Base-by-base conservation (phyloP, 2,329 filamentous ascomycete species). In the Phyllosticta citrichinensis region DNA sequence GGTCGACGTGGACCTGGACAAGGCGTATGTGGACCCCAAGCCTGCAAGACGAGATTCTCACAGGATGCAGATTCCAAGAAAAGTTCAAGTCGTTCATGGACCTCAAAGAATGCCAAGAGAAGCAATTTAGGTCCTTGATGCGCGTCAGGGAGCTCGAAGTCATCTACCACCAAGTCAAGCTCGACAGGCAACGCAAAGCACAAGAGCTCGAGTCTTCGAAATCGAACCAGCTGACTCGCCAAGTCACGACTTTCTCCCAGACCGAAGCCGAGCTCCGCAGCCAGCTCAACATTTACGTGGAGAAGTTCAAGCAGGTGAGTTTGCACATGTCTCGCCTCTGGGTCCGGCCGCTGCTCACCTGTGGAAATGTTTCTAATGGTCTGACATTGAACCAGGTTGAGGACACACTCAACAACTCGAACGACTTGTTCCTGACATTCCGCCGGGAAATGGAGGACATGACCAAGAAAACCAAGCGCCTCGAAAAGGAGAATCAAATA, bases 361-460 rank as follows among this genome's bases (percentile, higher is more conserved):
- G 62, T 61, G 52, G 53, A 57, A 52, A 62, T 68, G 64, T 61
- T 69, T 65, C 70, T 58, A 58, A 47, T 47, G 40, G 40, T 47
- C 70, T 74, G 69, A 74, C 71, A 73, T 68, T 73, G 35, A 51
- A 24, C 55, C 79, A 97, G 93, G 93, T 97, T 72, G 93, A 97
- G 82, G 94, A 97, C 76, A 97, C 93, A 47, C 83, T 97, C 57
- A 97, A 97, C 77, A 97, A 97, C 73, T 96, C 91, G 75, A 97
- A 97, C 78, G 94, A 97, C 73, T 80, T 97, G 59, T 97, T 97
- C 75, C 80, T 97, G 66, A 97, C 94, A 0, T 97, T 97, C 76
- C 85, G 93, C 60, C 97, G 96, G 77, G 94, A 97, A 76, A 97
- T 97, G 92, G 94, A 97, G 76, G 94, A 97, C 71, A 97, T 97